Base-by-base conservation (phyloP, 768 basidiomycete genomes). In the Trametes cubensis region DNA sequence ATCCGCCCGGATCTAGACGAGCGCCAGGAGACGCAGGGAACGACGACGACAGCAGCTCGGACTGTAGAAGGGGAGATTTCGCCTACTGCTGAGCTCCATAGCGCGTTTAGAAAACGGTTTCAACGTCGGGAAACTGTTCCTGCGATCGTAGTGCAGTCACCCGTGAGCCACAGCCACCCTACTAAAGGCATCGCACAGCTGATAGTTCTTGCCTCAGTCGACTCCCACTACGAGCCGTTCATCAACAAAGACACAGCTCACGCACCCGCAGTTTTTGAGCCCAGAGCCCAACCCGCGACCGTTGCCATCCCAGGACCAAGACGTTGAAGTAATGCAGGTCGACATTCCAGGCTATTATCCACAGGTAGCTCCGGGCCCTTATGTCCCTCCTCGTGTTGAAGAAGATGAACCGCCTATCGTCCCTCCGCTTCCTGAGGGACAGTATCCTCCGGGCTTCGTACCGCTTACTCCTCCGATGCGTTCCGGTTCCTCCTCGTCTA, bases 181-280 rank as follows among this genome's bases (percentile, higher is more conserved):
- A 20, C 42, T 6, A 30, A 10, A 15, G 38, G 6, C 10, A 30
- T 0, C 2, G 3, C 8, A 34, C 58, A 3, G 38, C 30, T 55
- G n/a, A 25, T 23, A 13, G 6, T 8, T 10, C n/a, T 7, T 28
- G 4, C n/a, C 38, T 0, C 60, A 74, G 70, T 73, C 71, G 0
- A 69, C 67, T 0, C 67, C 57, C 0, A 38, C 63, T 20, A 68
- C 64, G 1, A 65, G 61, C 6, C 69, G 65, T 34, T 61, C 65
- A 4, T 67, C 70, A 0, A 54, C 62, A 6, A 60, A 48, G 23
- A 63, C 66, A 4, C 53, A 38, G 3, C 45, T 57, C n/a, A 66
- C 66, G 17, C 62, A 69, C 10, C 71, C 64, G 10, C 67, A 69
- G 28, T 60, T 75, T 11, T 67, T 75, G 18, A 75, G 73, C 25